Base-by-base conservation (phyloP, 2,329 filamentous ascomycete genomes). In the Penicillium sp. region DNA sequence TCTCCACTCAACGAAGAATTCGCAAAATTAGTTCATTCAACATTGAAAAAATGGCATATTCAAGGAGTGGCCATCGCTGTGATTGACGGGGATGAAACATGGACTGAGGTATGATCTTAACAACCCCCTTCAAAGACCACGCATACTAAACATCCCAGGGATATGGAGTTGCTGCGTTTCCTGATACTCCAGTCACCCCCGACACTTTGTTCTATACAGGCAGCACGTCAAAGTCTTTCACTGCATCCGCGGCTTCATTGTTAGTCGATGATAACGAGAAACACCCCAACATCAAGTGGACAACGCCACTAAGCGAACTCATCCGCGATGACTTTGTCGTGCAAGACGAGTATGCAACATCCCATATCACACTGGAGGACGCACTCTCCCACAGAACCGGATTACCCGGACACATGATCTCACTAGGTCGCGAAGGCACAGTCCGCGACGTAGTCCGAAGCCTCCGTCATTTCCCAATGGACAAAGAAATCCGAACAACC, bases 161-260 rank as follows among this genome's bases (percentile, higher is more conserved):
- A 31, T 72, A 76, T 59, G 69, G 79, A 59, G 58, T 77, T 62
- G 65, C 74, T 51, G 56, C 58, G n/a, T 67, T 76, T 4, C 70
- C 77, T 4, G 70, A 68, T 5, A 75, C 69, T 0, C 68, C 72
- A 0, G 77, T 78, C 9, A 81, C 74, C 0, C 66, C 78, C 1
- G 71, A 80, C 29, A 85, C 83, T 0, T 73, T 86, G 3, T 86
- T 82, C 71, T 83, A 81, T 56, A 76, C 75, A 2, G 85, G 78
- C 2, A 85, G 82, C 43, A 84, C 79, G 1, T 84, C 82, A 21
- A 87, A 87, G 65, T 80, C 82, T 2, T 78, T 84, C 47, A 81
- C 79, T 0, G 78, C 80, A 1, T 82, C 82, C 1, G 74, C 76
- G 0, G 67, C 87, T 3, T 76, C 80, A 1, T 65, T 84, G 2